Evolutionary conservation across 139 green algal species (phyloP), one percentile per base, ranked within the genome.

Genomic region (Deuterostichococcus epilithicus): DNA sequence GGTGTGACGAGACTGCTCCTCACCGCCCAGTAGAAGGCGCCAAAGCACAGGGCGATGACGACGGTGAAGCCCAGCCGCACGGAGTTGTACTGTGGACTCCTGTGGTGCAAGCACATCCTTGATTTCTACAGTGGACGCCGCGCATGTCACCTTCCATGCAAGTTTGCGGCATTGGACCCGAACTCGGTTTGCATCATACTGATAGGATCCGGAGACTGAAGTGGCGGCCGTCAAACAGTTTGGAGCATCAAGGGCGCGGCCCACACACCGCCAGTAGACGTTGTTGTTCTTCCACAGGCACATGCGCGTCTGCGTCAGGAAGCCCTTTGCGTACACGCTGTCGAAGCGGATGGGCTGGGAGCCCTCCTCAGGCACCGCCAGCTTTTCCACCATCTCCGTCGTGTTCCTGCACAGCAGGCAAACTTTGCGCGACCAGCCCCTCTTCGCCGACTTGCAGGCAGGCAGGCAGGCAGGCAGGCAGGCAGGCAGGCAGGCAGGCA

Each of bases 201-300:
- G n/a, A n/a, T n/a, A n/a, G n/a, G n/a, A n/a, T n/a, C n/a, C n/a
- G n/a, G n/a, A n/a, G n/a, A n/a, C n/a, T n/a, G n/a, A n/a, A n/a
- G n/a, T n/a, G n/a, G n/a, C n/a, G n/a, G n/a, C n/a, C n/a, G n/a
- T n/a, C n/a, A n/a, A n/a, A n/a, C n/a, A n/a, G n/a, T n/a, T 23
- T 8, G 42, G 10, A 52, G 13, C 10, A 23, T 23, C 42, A 13
- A 52, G 42, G 42, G 13, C 10, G 42, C 8, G 8, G 8, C 13
- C 42, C 13, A 52, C 8, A 23, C 13, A 52, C 42, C 80, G 58
- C 82, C 82, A 87, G 65, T 87, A 87, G 15, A 72, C 32, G 4
- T 26, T 36, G 68, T 82, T 83, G 66, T 75, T 86, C 45, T 82
- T 80, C 26, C 26, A 63, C 18, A 72, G 44, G 18, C 80, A 39